phyloP scores from a whole-genome alignment of 768 basidiomycete genomes.

The Hygrocybe coccinea region DNA sequence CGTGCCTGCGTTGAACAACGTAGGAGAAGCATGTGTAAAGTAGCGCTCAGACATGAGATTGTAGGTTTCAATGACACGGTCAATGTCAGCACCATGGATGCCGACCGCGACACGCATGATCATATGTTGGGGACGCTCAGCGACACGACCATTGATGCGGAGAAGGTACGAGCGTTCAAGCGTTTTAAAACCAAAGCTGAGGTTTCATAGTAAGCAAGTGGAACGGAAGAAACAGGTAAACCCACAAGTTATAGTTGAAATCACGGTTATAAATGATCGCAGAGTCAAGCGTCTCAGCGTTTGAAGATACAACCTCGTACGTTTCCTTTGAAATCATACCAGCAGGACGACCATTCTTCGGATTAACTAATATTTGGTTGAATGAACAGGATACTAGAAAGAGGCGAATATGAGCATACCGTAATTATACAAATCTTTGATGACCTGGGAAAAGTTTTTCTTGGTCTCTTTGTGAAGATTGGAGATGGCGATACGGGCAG shows the following conservation, averaged over 20 bases:
- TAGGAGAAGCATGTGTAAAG: constrained; percentile 98
- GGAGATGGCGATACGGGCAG: constrained; percentile 97
- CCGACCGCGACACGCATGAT: constrained; percentile 99
- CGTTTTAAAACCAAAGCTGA: constrained; percentile 98
- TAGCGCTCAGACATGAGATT: constrained; percentile 97
- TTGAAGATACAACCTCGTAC: constrained; percentile 74
- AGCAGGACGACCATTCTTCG: constrained; percentile 83
- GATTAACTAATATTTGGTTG: constrained; percentile 60
- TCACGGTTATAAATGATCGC: constrained; percentile 98
- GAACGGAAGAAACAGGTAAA: not conserved
- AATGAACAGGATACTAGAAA: not conserved
- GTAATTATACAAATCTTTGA: constrained; percentile 87
- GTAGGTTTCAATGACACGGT: constrained; percentile 86
- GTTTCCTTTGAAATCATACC: constrained; percentile 90
- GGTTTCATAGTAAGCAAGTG: not conserved
- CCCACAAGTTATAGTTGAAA: constrained; percentile 93
- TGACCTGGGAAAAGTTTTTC: constrained; percentile 90
- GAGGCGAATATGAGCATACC: constrained; percentile 39
- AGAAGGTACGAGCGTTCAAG: constrained; percentile 97
- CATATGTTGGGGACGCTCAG: constrained; percentile 97
- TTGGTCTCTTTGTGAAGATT: constrained; percentile 99
- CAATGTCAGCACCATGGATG: constrained; percentile 86
- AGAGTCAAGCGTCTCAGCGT: constrained; percentile 81
- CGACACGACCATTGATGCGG: constrained; percentile 88
- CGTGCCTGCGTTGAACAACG: constrained; percentile 96